Conservation (phyloP, 2,329 filamentous ascomycete genomes). For the Didymella keratinophila region DNA sequence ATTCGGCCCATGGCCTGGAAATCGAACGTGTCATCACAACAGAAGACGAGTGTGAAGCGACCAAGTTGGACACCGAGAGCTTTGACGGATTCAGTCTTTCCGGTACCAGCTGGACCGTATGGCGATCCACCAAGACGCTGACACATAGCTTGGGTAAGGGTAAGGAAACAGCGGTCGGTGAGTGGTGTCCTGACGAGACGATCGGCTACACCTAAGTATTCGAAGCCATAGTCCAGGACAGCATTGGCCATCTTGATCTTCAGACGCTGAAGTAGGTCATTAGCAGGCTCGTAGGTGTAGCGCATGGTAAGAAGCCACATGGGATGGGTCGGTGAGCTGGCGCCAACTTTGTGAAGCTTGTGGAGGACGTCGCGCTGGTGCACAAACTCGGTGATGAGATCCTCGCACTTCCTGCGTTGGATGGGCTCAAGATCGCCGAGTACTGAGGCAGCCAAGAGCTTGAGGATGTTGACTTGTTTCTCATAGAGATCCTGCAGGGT, state of each 20-base stretch:
- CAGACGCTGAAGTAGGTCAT: constrained; percentile 82
- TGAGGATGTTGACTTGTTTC: constrained; percentile 83
- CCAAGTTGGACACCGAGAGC: constrained; percentile 95
- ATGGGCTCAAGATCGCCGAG: constrained; percentile 87
- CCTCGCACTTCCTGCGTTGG: constrained; percentile 94
- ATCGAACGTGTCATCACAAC: constrained; percentile 99
- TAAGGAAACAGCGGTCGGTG: constrained; percentile 97
- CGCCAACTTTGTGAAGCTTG: constrained; percentile 79
- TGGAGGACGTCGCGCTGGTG: constrained; percentile 95
- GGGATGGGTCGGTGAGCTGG: constrained; percentile 79
- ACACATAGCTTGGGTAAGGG: constrained; percentile 92
- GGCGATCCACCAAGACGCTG: constrained; percentile 96
- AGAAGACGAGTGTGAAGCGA: constrained; percentile 98
- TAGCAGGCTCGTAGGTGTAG: constrained; percentile 84
- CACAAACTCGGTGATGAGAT: constrained; percentile 98
- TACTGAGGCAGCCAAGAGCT: constrained; percentile 86
- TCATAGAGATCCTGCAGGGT: constrained; percentile 76
- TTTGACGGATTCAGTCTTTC: constrained; percentile 99
- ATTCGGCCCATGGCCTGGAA: constrained; percentile 99
- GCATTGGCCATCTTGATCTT: constrained; percentile 97
- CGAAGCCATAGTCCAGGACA: constrained; percentile 93
- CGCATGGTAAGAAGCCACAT: constrained; percentile 97
- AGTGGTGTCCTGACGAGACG: constrained; percentile 95
- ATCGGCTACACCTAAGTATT: constrained; percentile 96
- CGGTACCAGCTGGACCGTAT: constrained; percentile 95